Conservation (phyloP, 2,329 filamentous ascomycete species). For the Colletotrichum sp. region DNA sequence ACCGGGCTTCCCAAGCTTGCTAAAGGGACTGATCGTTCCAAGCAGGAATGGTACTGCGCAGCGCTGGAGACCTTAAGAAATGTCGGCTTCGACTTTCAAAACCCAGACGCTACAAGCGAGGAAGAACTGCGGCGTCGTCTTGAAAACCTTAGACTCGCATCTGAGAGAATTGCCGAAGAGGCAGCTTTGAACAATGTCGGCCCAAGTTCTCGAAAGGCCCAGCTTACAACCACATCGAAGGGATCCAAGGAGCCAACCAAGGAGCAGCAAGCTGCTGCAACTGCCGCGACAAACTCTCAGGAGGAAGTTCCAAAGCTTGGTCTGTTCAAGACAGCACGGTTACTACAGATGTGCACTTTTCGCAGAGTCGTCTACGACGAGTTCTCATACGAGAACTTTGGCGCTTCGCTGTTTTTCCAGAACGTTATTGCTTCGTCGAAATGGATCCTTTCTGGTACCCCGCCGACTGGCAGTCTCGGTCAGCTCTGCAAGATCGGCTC, state of each 20-base stretch:
- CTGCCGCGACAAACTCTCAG: not conserved
- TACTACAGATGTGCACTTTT: slow-evolving; percentile 43
- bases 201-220: slow-evolving; percentile 8
- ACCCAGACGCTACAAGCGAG: not conserved
- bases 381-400: slow-evolving; percentile 42
- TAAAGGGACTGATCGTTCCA: not conserved
- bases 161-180: not conserved
- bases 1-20: not conserved
- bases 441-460: slow-evolving; percentile 51
- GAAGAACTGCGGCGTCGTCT: not conserved
- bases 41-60: slow-evolving; percentile 2
- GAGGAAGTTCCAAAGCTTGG: not conserved
- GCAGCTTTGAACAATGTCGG: not conserved
- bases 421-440: slow-evolving; percentile 37
- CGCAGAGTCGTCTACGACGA: slow-evolving; percentile 47
- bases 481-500: slow-evolving; percentile 39
- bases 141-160: not conserved
- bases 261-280: not conserved
- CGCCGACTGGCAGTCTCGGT: slow-evolving; percentile 38
- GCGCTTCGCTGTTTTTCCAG: slow-evolving; percentile 36
- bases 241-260: not conserved
- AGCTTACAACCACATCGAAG: not conserved
- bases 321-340: slow-evolving; percentile 19
- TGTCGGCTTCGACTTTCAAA: not conserved
- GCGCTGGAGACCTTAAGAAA: not conserved